A percentile compares a stretch with the other conserved stretches of the same genome.
Conservation (phyloP, 1,284 basidiomycete species). For the Tilletia indica region DNA sequence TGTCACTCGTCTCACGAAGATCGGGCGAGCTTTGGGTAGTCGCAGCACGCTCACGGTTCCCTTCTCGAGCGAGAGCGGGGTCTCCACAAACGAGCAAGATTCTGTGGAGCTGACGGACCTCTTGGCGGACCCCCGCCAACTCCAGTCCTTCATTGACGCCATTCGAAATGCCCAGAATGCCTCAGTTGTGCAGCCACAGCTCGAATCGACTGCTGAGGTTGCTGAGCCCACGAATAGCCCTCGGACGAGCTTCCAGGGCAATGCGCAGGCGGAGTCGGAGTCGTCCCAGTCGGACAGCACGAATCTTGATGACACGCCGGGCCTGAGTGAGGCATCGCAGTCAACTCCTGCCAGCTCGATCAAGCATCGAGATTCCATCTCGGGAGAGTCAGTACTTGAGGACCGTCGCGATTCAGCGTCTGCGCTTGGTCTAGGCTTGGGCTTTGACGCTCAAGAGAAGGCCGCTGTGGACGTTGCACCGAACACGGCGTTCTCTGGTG, state of each 20-base stretch:
- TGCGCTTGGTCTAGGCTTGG: constrained; percentile 1
- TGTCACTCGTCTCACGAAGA: constrained; percentile 74
- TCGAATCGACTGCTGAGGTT: constrained; percentile 2
- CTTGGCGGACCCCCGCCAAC: not conserved
- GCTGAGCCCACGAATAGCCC: not conserved
- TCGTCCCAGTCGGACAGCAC: constrained; percentile 26
- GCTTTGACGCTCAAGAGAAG: not conserved
- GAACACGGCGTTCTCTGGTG: not conserved
- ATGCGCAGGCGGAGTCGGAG: constrained; percentile 3
- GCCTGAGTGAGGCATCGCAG: constrained; percentile 35
- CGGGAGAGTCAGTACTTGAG: not conserved
- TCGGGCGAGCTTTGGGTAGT: constrained; percentile 67
- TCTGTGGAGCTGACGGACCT: constrained; percentile 17
- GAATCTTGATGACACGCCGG: constrained; percentile 39
- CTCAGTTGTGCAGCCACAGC: not conserved
- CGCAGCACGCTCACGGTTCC: constrained; percentile 18
- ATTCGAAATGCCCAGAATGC: not conserved
- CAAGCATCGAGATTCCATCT: constrained; percentile 1
- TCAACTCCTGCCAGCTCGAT: constrained; percentile 15
- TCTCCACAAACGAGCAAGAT: constrained; percentile 7
- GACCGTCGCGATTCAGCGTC: not conserved
- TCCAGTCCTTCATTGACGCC: constrained; percentile 12
- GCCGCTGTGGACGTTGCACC: not conserved
- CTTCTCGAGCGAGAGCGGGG: constrained; percentile 20
- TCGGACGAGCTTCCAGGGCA: not conserved